Percentiles rank a stretch among this genome's conserved stretches.
Evolutionary conservation across 345 rosid genomes (phyloP).

Genomic region (Pugionium cornutum): DNA sequence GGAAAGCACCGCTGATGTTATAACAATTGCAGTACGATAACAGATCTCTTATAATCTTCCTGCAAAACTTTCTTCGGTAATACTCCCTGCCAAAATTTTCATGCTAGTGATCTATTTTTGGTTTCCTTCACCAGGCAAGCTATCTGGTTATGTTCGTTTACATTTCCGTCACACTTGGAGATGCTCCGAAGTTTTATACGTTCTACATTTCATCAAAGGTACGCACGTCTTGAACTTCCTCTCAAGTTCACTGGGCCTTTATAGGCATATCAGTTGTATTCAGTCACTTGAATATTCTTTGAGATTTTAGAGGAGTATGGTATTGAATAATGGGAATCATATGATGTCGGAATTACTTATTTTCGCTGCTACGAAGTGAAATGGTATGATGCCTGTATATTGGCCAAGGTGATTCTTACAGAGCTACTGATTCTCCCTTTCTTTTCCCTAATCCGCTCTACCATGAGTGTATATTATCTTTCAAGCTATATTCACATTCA

Average conservation of each 20-base stretch:
- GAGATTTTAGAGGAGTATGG: constrained; percentile 6
- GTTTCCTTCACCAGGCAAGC: constrained; percentile 59
- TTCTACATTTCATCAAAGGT: constrained; percentile 90
- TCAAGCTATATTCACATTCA: constrained; percentile 27
- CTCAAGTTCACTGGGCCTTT: constrained; percentile 24
- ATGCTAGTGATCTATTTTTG: constrained; percentile 19
- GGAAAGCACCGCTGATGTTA: constrained; percentile 87
- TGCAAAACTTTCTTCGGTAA: not conserved
- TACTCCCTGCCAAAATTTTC: constrained; percentile 11
- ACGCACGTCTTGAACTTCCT: constrained; percentile 28
- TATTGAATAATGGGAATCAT: constrained; percentile 17
- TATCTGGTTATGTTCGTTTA: constrained; percentile 96
- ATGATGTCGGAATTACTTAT: constrained; percentile 26
- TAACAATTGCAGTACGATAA: constrained; percentile 67
- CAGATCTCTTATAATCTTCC: constrained; percentile 22
- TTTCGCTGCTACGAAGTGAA: constrained; percentile 3
- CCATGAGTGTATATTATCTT: constrained; percentile 1
- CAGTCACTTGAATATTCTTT: constrained; percentile 11
- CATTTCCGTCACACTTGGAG: constrained; percentile 87
- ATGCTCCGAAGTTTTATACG: constrained; percentile 54
- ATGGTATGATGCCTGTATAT: constrained; percentile 24
- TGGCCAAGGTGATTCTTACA: constrained; percentile 22
- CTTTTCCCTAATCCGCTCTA: not conserved
- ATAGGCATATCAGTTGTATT: constrained; percentile 25
- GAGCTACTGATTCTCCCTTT: not conserved